phyloP scores from a whole-genome alignment of 2,329 filamentous ascomycete genomes.

The Fusarium sp. region DNA sequence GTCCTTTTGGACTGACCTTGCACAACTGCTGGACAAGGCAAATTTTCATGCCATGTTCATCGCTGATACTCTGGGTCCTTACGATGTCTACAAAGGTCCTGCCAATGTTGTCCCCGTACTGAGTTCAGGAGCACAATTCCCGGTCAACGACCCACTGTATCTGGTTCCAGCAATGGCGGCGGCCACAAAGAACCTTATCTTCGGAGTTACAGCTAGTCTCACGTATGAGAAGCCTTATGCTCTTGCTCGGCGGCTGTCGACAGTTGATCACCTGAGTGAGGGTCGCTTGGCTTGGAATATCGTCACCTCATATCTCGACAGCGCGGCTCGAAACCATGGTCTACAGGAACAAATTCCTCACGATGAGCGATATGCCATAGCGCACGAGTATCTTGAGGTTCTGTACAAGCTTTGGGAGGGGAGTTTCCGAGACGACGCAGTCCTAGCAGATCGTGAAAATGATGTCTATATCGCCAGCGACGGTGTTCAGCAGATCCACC shows the following conservation, averaged over 20 bases:
- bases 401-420: background rate
- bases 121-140: background rate
- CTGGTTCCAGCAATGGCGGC: slow-evolving; percentile 54
- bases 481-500: slow-evolving; percentile 56
- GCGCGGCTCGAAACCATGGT: slow-evolving; percentile 53
- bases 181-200: slow-evolving; percentile 61
- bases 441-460: background rate
- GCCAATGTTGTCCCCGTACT: background rate
- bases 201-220: slow-evolving; percentile 55
- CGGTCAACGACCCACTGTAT: slow-evolving; percentile 5
- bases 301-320: slow-evolving; percentile 64
- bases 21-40: slow-evolving; percentile 61
- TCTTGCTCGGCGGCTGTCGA: slow-evolving; percentile 54
- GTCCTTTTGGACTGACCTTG: slow-evolving; percentile 63
- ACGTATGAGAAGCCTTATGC: slow-evolving; percentile 56
- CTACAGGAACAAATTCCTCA: background rate
- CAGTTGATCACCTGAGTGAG: slow-evolving; percentile 55
- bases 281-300: slow-evolving; percentile 64
- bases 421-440: background rate
- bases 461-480: slow-evolving; percentile 52
- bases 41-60: slow-evolving; percentile 63
- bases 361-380: background rate
- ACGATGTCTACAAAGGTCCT: slow-evolving; percentile 3
- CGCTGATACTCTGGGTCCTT: background rate
- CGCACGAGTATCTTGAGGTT: background rate